phyloP scores from a whole-genome alignment of 371 early-diverging fungal species.

The Massospora cicadina region DNA sequence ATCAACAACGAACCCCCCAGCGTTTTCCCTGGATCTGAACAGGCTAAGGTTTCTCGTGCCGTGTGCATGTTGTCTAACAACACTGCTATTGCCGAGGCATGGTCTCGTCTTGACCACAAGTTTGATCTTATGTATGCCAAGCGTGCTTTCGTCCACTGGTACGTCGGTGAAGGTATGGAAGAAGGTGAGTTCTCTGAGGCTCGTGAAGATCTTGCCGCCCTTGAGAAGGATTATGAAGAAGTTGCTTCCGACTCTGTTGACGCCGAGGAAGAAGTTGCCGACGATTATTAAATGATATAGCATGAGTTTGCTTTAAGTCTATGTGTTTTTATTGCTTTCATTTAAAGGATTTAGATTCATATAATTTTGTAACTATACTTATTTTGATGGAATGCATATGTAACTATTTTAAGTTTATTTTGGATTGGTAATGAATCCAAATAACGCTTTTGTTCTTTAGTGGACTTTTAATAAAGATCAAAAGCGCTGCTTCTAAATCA shows the following conservation, averaged over 20 bases:
- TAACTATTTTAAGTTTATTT: too few species aligned
- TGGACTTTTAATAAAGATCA: too few species aligned
- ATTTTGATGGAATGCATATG: too few species aligned
- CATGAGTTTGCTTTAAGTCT: too few species aligned
- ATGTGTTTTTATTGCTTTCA: neutral
- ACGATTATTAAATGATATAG: conserved; percentile 4
- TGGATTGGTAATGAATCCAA: too few species aligned
- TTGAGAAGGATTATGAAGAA: conserved; percentile 98
- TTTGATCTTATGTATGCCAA: conserved; percentile 95
- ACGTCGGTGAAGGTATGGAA: conserved; percentile 96
- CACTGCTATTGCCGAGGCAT: conserved; percentile 92
- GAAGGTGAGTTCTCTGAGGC: conserved; percentile 99
- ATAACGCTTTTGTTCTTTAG: too few species aligned
- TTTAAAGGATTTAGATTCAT: too few species aligned
- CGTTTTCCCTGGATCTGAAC: conserved; percentile 74
- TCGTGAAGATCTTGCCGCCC: conserved; percentile 97
- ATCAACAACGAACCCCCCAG: conserved; percentile 85
- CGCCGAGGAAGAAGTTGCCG: conserved; percentile 10
- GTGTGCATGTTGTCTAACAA: conserved; percentile 78
- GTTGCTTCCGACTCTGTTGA: conserved; percentile 45
- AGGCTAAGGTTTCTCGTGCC: conserved; percentile 75
- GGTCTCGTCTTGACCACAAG: conserved; percentile 89
- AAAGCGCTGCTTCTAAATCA: too few species aligned
- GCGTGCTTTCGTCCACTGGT: conserved; percentile 98
- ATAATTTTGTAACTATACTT: too few species aligned